Conservation (phyloP, 495 filamentous ascomycete genomes). For the Rhypophila decipiens region DNA sequence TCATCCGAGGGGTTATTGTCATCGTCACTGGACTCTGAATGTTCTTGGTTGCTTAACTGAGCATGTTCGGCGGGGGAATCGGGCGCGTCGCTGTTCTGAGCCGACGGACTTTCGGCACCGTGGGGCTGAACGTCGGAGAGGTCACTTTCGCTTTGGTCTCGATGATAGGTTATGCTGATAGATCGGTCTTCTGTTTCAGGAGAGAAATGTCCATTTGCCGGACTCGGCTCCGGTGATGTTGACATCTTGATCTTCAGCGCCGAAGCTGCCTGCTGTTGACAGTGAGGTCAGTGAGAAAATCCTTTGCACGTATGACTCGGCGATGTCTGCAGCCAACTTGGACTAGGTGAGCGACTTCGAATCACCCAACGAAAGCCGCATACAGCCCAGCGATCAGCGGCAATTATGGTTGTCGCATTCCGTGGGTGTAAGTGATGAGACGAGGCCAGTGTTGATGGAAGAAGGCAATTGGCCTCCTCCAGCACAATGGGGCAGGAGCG, state of each 20-base stretch:
- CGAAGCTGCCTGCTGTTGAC: constrained; percentile 39
- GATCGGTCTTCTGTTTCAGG: constrained; percentile 22
- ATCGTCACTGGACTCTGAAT: constrained; percentile 51
- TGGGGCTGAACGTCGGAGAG: constrained; percentile 40
- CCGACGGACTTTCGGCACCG: constrained; percentile 15
- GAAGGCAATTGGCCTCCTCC: constrained; percentile 32
- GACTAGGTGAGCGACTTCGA: constrained; percentile 30
- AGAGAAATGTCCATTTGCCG: constrained; percentile 35
- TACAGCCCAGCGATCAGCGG: constrained; percentile 7
- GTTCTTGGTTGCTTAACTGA: constrained; percentile 32
- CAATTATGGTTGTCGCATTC: constrained; percentile 42
- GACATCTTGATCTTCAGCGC: constrained; percentile 39
- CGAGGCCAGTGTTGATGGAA: constrained; percentile 38
- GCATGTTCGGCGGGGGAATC: constrained; percentile 65
- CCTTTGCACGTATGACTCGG: constrained; percentile 10
- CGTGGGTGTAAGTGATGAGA: constrained; percentile 35
- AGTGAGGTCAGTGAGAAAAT: constrained; percentile 38
- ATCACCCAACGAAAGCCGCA: constrained; percentile 20
- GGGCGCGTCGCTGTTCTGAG: constrained; percentile 47
- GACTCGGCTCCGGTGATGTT: constrained; percentile 41
- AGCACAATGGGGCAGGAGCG: constrained; percentile 14
- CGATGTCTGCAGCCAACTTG: constrained; percentile 20
- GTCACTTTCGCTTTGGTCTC: constrained; percentile 38
- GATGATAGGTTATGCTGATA: constrained; percentile 23
- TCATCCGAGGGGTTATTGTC: constrained; percentile 72